Base-by-base conservation (phyloP, 768 basidiomycete genomes). In the Chalciporus chontae region DNA sequence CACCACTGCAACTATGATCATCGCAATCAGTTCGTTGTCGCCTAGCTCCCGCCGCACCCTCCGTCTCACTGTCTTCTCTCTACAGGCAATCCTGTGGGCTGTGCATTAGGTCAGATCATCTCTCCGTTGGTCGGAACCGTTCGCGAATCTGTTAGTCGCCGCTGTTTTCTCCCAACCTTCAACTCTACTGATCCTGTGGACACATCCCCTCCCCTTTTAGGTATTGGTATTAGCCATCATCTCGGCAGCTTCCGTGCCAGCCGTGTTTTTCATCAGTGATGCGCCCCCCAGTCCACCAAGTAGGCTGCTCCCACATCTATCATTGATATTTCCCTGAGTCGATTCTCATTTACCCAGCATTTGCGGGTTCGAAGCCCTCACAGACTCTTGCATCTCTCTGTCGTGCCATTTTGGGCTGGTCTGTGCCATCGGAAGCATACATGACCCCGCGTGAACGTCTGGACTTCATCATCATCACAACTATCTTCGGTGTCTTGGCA, bases 261-360 rank as follows among this genome's bases (percentile, higher is more conserved):
- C 76, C 17, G 71, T 79, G 4, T 71, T 91, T 43, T 62, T 90
- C 21, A 77, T 94, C 18, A 59, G 71, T 1, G 71, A 71, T 32
- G 72, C 75, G 1, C 90, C 90, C 6, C 87, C 88, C n/a, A 82
- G 77, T 7, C 90, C 90, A 23, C 90, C 90, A 0, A 91, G 90
- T 92, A 66, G 36, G 77, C 46, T 9, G 10, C n/a, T 17, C 2
- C 24, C 19, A 24, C 32, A 31, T n/a, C 5, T n/a, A 4, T 26
- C 9, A 8, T 13, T 14, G 6, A 36, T 36, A 36, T 47, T n/a
- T n/a, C 24, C 6, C 15, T 14, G 17, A 21, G n/a, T 15, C 3
- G 3, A 11, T 40, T 32, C 15, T 19, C 40, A 24, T 24, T 7
- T 8, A 39, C 29, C 14, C 56, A 87, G 87, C 87, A 0, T 86